Base-by-base conservation (phyloP, 768 basidiomycete species). In the Suillus variegatus region DNA sequence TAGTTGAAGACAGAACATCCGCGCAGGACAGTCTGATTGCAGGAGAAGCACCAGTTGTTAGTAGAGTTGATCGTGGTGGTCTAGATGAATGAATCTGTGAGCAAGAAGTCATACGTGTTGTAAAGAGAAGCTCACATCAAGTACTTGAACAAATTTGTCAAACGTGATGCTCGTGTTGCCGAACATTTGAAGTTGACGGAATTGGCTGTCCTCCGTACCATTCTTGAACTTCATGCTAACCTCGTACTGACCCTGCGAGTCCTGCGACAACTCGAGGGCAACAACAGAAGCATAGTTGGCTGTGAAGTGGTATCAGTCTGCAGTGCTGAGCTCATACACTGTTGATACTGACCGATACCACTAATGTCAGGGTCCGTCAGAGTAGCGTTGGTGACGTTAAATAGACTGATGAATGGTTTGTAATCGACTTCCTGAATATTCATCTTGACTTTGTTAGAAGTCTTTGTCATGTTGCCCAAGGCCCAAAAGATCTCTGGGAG, bases 391-490 rank as follows among this genome's bases (percentile, higher is more conserved):
- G 91, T 89, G 74, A 91, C 86, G 68, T 87, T 86, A 83, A 96
- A 91, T 74, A 95, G 78, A 41, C 91, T 92, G 72, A 95, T 89
- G 82, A 95, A 93, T 13, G 93, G 89, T 78, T 95, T 93, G 81
- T 95, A 95, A 67, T 92, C 91, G 8, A 89, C 86, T 78, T 90
- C 86, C 66, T 91, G 83, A 70, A 94, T 77, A 72, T 89, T 83
- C 74, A 95, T 81, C 74, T 92, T 89, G 63, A 95, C 84, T 40
- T 88, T 88, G 77, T 92, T 90, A 67, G 82, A 84, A 67, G 88
- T 83, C 78, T 86, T 86, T 18, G 90, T 86, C 79, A 96, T 90
- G 72, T 87, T 88, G 70, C 91, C 86, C 66, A 95, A 82, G 25
- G 90, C 86, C 66, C 76, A 81, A 66, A 94, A 80, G 73, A 96